Base-by-base conservation (phyloP, 345 rosid species). In the Salix caprea region DNA sequence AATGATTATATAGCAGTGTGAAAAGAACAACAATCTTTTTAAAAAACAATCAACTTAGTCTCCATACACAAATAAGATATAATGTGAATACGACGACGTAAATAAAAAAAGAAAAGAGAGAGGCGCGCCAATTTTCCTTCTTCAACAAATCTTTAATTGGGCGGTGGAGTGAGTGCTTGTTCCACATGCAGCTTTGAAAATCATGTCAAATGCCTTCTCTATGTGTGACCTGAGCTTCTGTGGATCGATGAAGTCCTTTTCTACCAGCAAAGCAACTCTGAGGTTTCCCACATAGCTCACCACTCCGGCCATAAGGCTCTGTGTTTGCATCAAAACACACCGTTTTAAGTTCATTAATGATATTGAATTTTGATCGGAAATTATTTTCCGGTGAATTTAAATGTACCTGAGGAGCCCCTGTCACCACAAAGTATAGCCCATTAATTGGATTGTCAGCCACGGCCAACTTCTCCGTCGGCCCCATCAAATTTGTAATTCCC, bases 381-480 rank as follows among this genome's bases (percentile, higher is more conserved):
- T 44, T 44, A 44, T 19, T 23, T 8, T 58, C 62, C 9, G 0
- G 12, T 7, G 34, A 15, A 42, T 2, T 8, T 4, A 4, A 0
- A 28, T 12, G 14, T 83, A 89, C 92, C 85, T 84, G 85, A 56
- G 90, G 90, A 1, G 62, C 28, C 39, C 90, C 89, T 0, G 72
- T 64, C 3, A 79, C 82, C 79, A 74, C 74, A 64, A 78, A 87
- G 69, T 84, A 87, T 1, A 87, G 46, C 76, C 90, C 86, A 37
- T 77, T 80, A 10, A 89, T 11, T 0, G 92, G 92, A 75, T 78
- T 87, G 73, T 69, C 56, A 66, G 81, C 81, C 42, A 86, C 78
- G 14, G 87, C 73, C 87, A 86, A 70, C 64, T 65, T 40, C 39
- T 87, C 89, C 16, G 67, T 8, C 0, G 90, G 90, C 6, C 92